These are phyloP conservation scores for Mucor racemosus DNA, from an alignment of 371 early-diverging fungal species.

Conservation along the genomic window DNA sequence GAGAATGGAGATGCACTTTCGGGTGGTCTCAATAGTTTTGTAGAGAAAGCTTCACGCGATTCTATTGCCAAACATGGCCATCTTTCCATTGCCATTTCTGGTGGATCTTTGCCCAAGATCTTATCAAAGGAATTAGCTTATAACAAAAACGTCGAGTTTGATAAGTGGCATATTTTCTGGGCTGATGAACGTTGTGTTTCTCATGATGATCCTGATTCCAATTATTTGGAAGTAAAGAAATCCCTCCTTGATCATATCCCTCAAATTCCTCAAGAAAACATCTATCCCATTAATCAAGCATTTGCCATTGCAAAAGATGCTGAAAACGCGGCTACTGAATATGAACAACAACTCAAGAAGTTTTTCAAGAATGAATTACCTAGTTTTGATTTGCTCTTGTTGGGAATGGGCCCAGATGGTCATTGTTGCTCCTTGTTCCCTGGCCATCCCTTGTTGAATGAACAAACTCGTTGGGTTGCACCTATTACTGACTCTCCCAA, in stretches of 20 bases:
- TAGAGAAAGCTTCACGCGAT: constrained; percentile 66
- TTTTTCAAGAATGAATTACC: constrained; percentile 72
- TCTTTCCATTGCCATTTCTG: constrained; percentile 92
- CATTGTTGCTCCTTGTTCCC: constrained; percentile 99
- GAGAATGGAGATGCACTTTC: constrained; percentile 67
- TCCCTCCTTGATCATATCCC: constrained; percentile 71
- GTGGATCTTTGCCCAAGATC: constrained; percentile 91
- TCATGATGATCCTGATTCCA: constrained; percentile 81
- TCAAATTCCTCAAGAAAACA: constrained; percentile 65
- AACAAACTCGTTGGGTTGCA: constrained; percentile 72
- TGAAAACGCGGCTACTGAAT: constrained; percentile 73
- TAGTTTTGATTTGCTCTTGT: constrained; percentile 88
- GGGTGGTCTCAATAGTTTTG: constrained; percentile 67
- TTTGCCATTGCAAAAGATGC: constrained; percentile 58
- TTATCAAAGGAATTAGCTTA: constrained; percentile 65
- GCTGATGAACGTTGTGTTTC: constrained; percentile 95
- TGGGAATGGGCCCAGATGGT: constrained; percentile 99
- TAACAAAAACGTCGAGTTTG: constrained; percentile 74
- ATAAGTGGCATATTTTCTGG: constrained; percentile 91
- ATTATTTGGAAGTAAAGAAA: constrained; percentile 77
- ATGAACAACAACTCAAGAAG: constrained; percentile 62
- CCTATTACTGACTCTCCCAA: constrained; percentile 93
- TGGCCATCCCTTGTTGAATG: constrained; percentile 82
- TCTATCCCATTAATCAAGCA: constrained; percentile 66
- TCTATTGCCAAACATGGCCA: constrained; percentile 67